Evolutionary conservation across 352 stramenopile species (phyloP).

Genomic region (Pythium volutum): DNA sequence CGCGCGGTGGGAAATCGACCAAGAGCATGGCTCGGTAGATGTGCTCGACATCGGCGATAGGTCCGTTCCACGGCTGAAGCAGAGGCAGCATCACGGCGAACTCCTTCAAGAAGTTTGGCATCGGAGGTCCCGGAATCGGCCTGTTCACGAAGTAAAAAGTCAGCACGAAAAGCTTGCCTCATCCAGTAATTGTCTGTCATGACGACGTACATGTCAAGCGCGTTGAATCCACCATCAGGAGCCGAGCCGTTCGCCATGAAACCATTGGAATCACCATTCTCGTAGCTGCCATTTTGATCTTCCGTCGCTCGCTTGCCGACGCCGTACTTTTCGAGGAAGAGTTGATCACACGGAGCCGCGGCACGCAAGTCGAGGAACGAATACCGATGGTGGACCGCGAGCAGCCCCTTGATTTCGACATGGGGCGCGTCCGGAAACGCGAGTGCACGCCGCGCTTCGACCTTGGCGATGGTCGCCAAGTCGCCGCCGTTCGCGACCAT

Average conservation of each 20-base stretch:
- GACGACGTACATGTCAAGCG: constrained; percentile 14
- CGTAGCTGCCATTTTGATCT: constrained; percentile 12
- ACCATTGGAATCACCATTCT: constrained; percentile 14
- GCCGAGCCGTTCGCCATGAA: constrained; percentile 3
- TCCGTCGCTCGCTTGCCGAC: constrained; percentile 24
- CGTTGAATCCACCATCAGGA: neutral
- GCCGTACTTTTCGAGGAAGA: constrained; percentile 81
- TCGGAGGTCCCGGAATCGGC: constrained; percentile 64
- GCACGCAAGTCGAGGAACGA: constrained; percentile 74
- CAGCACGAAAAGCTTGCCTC: neutral
- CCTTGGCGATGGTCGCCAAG: constrained; percentile 76
- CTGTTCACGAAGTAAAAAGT: constrained; percentile 21
- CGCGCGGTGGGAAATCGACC: constrained; percentile 75
- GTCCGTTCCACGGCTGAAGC: constrained; percentile 81
- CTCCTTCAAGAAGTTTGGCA: constrained; percentile 85
- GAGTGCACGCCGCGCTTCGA: constrained; percentile 74
- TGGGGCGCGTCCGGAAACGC: constrained; percentile 76
- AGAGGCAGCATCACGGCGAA: constrained; percentile 81
- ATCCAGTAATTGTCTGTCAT: neutral
- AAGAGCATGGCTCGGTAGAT: constrained; percentile 82
- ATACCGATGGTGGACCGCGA: constrained; percentile 79
- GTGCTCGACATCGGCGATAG: constrained; percentile 83
- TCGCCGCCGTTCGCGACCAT: constrained; percentile 84
- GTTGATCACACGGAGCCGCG: constrained; percentile 54
- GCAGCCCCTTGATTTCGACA: constrained; percentile 76